These are phyloP conservation scores for Vanilla planifolia DNA, from an alignment of 106 monocot genomes.

Conservation along the genomic window DNA sequence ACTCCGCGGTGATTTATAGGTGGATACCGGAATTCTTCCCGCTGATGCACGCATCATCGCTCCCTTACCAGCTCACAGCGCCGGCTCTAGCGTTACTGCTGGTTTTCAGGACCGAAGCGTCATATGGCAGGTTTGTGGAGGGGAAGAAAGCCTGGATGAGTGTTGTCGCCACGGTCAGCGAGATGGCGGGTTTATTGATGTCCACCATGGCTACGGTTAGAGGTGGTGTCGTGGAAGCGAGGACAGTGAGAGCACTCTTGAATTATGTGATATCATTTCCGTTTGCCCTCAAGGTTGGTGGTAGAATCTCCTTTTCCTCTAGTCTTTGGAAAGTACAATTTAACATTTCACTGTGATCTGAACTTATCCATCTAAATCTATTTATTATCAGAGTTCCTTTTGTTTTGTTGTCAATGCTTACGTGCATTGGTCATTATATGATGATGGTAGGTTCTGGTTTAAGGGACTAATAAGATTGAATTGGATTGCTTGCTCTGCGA, in stretches of 20 bases:
- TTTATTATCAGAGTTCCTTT: too few species aligned
- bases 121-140: conserved; percentile 84
- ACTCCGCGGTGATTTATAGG: conserved; percentile 35
- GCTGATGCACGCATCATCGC: conserved; percentile 44
- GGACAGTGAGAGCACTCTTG: conserved; percentile 34
- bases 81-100: conserved; percentile 87
- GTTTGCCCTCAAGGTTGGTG: conserved; percentile 75
- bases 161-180: conserved; percentile 44
- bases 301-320: too few species aligned
- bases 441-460: too few species aligned
- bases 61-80: conserved; percentile 87
- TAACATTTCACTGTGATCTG: too few species aligned
- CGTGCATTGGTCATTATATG: too few species aligned
- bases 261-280: conserved; percentile 86
- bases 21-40: conserved; percentile 43
- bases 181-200: conserved; percentile 62
- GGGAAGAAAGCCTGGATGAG: conserved; percentile 79
- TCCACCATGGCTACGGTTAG: neutral
- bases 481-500: too few species aligned
- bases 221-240: conserved; percentile 16
- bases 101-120: conserved; percentile 91
- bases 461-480: too few species aligned
- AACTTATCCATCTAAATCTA: too few species aligned
- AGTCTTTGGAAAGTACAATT: too few species aligned
- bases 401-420: too few species aligned